Evolutionary conservation across 2,329 filamentous ascomycete genomes (phyloP), one percentile per base, ranked within the genome.

Genomic region (Cadophora sp.): DNA sequence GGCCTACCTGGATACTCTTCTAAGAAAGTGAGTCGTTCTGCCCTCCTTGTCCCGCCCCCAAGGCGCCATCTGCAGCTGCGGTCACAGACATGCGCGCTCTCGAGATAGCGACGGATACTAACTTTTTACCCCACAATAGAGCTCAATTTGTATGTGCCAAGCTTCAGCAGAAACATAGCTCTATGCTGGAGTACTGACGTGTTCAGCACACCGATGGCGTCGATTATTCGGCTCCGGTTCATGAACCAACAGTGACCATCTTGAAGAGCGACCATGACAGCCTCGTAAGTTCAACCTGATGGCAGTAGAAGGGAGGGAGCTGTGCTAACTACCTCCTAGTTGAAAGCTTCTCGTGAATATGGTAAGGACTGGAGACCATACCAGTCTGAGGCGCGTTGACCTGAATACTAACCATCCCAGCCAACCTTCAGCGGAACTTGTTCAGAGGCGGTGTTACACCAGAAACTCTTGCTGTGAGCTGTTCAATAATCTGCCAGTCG

Each of bases 231-330:
- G 77, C 78, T 59, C 76, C 80, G 63, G 50, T 69, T 9, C 36
- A 73, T 66, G 56, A 72, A 11, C 72, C 79, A 18, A 80, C 80
- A 68, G 81, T 91, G 56, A 84, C 82, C 65, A 84, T 93, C 64
- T 80, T 85, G 45, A 87, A 83, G 73, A 76, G 79, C 59, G 88
- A 93, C 74, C 87, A 93, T 78, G 83, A 89, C 59, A 78, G 77
- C 59, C 81, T 93, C 68, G 81, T 88, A 71, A 77, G 83, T 60
- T 13, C 56, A 45, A 47, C 27, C 3, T 36, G 3, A 27, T 51
- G 16, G 62, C 14, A 24, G 24, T 45, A 47, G 20, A 61, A 27
- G 13, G 27, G 20, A 61, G 36, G 13, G 27, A 43, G 39, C 16
- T 30, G 36, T 67, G 64, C 66, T 71, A 53, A 72, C 18, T 27